Base-by-base conservation (phyloP, 331 rosid genomes). In the Quercus phellos region DNA sequence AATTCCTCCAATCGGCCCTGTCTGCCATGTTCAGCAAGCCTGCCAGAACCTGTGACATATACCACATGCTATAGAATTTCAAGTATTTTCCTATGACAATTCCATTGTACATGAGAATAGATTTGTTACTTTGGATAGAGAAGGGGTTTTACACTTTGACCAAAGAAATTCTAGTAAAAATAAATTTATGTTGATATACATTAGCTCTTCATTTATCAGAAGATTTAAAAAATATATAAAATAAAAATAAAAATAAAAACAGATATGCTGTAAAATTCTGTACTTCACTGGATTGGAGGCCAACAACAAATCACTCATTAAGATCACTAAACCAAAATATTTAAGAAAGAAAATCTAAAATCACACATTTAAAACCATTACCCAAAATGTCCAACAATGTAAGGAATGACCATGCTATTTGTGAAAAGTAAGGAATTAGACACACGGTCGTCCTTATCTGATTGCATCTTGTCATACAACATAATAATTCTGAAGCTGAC, bases 1-100 rank as follows among this genome's bases (percentile, higher is more conserved):
- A 84, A 66, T 79, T 92, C 90, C 91, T 91, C 99, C 99, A 94
- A 84, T 94, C 93, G 35, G 97, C 96, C 79, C 87, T 90, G 68
- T 90, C 92, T 68, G 99, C 98, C 86, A 86, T 89, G 82, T 90
- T 90, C 69, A 94, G 93, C 85, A 94, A 86, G 66, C 99, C 99
- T 0, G 99, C 92, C 74, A 91, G 59, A 83, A 94, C 97, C 99
- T 94, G 90, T 75, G 79, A 75, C 85, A 84, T 7, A 71, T 70
- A 35, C 70, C 68, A 82, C 64, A 74, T 60, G 70, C 18, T 46
- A 24, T 56, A 74, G 79, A 56, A 32, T 66, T 66, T 66, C 27
- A 29, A 32, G 0, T 8, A 22, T 18, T 74, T 70, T 51, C 2
- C 5, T 50, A 35, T 26, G 50, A 13, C 59, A 56, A 32, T 18